A percentile compares a stretch with the other conserved stretches of the same genome.
Evolutionary conservation across 306 rosid species (phyloP).

Genomic region (Biancaea sappan): DNA sequence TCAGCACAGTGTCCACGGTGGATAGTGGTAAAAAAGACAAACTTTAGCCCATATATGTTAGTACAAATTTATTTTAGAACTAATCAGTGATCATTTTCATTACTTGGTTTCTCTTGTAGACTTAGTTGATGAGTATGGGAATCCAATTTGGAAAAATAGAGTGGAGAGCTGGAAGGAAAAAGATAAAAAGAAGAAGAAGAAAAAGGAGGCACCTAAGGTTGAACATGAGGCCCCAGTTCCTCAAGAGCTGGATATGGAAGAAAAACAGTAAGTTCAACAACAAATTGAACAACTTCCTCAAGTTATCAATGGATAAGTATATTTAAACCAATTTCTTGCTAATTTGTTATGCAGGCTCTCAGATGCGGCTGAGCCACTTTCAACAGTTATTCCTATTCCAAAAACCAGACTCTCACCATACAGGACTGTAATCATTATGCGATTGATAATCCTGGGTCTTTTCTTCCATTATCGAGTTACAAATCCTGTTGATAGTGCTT

Average conservation of each 20-base stretch:
- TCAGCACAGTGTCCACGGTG: constrained; percentile 85
- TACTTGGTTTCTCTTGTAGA: constrained; percentile 58
- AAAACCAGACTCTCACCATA: constrained; percentile 71
- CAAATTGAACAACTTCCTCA: background rate
- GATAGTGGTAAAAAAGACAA: constrained; percentile 72
- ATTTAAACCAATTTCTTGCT: constrained; percentile 26
- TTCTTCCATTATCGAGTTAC: constrained; percentile 95
- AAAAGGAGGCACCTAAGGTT: constrained; percentile 56
- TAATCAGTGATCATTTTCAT: constrained; percentile 3
- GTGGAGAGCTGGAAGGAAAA: constrained; percentile 99
- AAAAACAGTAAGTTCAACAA: constrained; percentile 57
- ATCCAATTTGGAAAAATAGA: constrained; percentile 98
- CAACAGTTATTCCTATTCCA: constrained; percentile 64
- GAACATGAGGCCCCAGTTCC: constrained; percentile 66
- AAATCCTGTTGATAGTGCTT: constrained; percentile 93
- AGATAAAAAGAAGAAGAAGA: constrained; percentile 91
- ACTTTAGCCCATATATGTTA: constrained; percentile 18
- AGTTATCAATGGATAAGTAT: background rate
- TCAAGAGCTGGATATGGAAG: constrained; percentile 82
- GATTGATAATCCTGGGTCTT: constrained; percentile 77
- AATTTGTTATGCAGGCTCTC: constrained; percentile 56
- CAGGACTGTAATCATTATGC: constrained; percentile 61
- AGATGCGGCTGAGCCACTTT: constrained; percentile 67
- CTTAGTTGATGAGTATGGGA: constrained; percentile 77
- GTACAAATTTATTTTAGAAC: constrained; percentile 15